Evolutionary conservation across 176 grass and related monocot genomes (phyloP).

Genomic region (Saccharum spontaneum): DNA sequence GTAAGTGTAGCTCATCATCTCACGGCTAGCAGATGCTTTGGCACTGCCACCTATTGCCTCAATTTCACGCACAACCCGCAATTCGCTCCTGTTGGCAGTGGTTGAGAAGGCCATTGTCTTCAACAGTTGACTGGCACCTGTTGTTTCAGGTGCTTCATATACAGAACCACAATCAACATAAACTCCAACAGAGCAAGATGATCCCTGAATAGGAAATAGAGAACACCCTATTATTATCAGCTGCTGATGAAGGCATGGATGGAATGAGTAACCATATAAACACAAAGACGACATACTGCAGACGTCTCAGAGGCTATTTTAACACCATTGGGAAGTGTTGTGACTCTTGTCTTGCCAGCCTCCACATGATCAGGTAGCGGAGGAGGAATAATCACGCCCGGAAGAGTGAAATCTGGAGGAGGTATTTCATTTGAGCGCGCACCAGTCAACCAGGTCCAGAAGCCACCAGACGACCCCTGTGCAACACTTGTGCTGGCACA

Average conservation of each 20-base stretch:
- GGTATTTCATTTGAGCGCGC: constrained; percentile 62
- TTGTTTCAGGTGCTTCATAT: constrained; percentile 64
- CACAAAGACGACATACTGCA: constrained; percentile 55
- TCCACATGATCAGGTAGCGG: constrained; percentile 67
- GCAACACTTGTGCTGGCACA: constrained; percentile 67
- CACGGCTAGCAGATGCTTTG: constrained; percentile 68
- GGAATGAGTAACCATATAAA: constrained; percentile 20
- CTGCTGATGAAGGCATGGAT: constrained; percentile 21
- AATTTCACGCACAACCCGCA: constrained; percentile 89
- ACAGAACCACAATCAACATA: constrained; percentile 84
- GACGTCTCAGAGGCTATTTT: constrained; percentile 86
- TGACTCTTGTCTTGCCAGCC: constrained; percentile 68
- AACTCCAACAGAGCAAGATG: constrained; percentile 77
- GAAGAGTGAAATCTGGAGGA: constrained; percentile 74
- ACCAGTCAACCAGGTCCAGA: constrained; percentile 72
- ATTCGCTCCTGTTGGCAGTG: constrained; percentile 80
- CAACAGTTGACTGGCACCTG: constrained; percentile 71
- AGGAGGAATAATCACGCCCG: constrained; percentile 66
- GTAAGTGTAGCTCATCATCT: constrained; percentile 87
- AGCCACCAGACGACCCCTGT: constrained; percentile 64
- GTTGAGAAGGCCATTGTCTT: constrained; percentile 78
- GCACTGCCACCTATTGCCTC: constrained; percentile 75
- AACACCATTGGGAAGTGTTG: constrained; percentile 77
- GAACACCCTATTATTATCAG: constrained; percentile 21
- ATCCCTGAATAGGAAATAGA: constrained; percentile 46